Evolutionary conservation across 257 asterid genomes (phyloP), one percentile per base, ranked within the genome.

Genomic region (Knoxia roxburghii): DNA sequence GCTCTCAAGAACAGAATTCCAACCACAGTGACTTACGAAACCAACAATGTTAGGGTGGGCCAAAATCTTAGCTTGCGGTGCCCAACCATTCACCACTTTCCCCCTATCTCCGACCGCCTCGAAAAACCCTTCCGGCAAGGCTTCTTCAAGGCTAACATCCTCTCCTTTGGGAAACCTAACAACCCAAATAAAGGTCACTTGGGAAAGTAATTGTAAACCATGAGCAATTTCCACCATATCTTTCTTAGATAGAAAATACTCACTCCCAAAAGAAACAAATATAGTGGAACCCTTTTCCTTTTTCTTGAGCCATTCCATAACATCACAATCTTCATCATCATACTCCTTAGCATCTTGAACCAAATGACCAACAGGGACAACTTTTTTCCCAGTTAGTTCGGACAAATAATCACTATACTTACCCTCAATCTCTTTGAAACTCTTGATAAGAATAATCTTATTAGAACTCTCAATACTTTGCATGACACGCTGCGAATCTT

Each of bases 21-120:
- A 67, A 17, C 76, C 76, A 65, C 76, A 72, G 1, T 72, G 76
- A 9, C 76, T 72, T 7, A 65, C 67, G 26, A 72, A 72, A 2
- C 76, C 76, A 14, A 71, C 71, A 14, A 24, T 24, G 18, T 48
- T 72, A 21, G 71, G 62, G 43, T 73, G 73, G 7, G 18, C 12
- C 1, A 73, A 50, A 48, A 73, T 67, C 20, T 61, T 67, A 2
- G 57, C 69, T 21, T 73, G 77, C 2, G 77, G 73, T 0, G 73
- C 73, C 73, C 77, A 73, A 32, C 68, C 73, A n/a, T 48, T 43
- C 11, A 59, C 69, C n/a, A 73, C 46, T 11, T 49, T 20, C 1
- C 73, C 77, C 37, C 64, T 73, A 7, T 40, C 69, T 17, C 58
- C 68, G 23, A 67, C 32, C 15, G 39, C 59, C 14, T 50, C 9